Evolutionary conservation across 2,329 filamentous ascomycete species (phyloP).

Genomic region (Emmonsiellopsis sp.): DNA sequence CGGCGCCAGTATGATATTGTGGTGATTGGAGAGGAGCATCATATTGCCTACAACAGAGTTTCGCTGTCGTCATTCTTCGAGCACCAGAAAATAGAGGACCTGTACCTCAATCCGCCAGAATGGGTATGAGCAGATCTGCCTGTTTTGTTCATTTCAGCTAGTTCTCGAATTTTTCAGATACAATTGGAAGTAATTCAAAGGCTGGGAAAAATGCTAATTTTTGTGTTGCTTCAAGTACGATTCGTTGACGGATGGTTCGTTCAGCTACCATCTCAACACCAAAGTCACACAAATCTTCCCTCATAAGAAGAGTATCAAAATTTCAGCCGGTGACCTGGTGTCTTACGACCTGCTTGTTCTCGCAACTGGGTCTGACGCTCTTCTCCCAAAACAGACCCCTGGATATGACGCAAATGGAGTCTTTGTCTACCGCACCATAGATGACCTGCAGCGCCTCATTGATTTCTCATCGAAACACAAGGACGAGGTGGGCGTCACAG

Average conservation of each 20-base stretch:
- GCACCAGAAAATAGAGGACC: conserved; percentile 71
- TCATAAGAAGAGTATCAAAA: conserved; percentile 56
- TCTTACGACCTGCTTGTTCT: conserved; percentile 74
- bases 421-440: conserved; percentile 82
- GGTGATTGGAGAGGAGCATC: conserved; percentile 78
- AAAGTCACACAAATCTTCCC: conserved; percentile 60
- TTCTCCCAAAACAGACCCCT: conserved; percentile 63
- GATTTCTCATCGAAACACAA: conserved; percentile 58
- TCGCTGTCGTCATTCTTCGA: conserved; percentile 84
- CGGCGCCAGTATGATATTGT: conserved; percentile 68
- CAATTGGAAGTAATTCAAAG: background rate
- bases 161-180: too few species aligned
- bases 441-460: conserved; percentile 70
- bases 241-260: conserved; percentile 54
- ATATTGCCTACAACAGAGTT: conserved; percentile 85
- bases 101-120: conserved; percentile 78
- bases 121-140: conserved; percentile 50
- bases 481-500: conserved; percentile 63
- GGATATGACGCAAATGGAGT: conserved; percentile 73
- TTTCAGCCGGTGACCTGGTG: conserved; percentile 59
- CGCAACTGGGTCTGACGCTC: conserved; percentile 76
- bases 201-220: background rate
- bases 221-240: conserved; percentile 46
- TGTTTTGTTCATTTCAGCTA: too few species aligned
- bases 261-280: conserved; percentile 70